phyloP scores from a whole-genome alignment of 1,284 basidiomycete genomes.

The Anthracocystis setariae region DNA sequence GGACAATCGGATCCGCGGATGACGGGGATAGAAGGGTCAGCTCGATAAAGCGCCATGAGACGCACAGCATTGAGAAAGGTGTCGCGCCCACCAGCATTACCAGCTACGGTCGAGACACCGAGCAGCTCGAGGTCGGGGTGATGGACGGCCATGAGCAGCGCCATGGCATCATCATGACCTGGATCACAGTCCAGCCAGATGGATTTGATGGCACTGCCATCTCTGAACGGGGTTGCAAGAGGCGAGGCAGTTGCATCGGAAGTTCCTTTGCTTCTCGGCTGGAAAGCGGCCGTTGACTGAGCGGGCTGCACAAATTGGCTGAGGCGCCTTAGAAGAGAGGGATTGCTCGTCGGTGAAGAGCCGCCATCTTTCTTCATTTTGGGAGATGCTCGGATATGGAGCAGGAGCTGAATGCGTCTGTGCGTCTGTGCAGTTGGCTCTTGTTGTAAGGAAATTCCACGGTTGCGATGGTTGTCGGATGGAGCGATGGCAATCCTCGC shows the following conservation, averaged over 20 bases:
- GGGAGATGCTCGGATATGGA: neutral
- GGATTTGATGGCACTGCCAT: conserved; percentile 33
- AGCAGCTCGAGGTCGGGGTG: conserved; percentile 50
- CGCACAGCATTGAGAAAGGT: conserved; percentile 57
- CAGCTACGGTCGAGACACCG: conserved; percentile 57
- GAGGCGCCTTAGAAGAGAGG: conserved; percentile 39
- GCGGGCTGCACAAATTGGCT: conserved; percentile 41
- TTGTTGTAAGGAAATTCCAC: too few relatives aligned
- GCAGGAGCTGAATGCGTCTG: too few relatives aligned
- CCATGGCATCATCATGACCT: conserved; percentile 62
- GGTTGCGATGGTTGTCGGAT: neutral
- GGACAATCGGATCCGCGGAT: conserved; percentile 58
- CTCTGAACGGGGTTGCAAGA: conserved; percentile 2
- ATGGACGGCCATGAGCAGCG: conserved; percentile 54
- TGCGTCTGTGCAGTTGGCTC: too few relatives aligned
- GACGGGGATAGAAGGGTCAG: conserved; percentile 42
- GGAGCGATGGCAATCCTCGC: too few relatives aligned
- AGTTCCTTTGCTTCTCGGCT: conserved; percentile 16
- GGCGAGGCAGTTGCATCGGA: conserved; percentile 15
- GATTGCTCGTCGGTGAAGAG: conserved; percentile 25
- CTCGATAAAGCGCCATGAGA: conserved; percentile 50
- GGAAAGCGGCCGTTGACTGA: conserved; percentile 22
- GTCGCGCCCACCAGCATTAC: conserved; percentile 52
- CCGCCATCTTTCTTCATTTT: conserved; percentile 25
- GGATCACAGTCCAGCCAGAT: conserved; percentile 62